phyloP scores from a whole-genome alignment of 495 filamentous ascomycete species.

The Astrothelium macrocarpum region DNA sequence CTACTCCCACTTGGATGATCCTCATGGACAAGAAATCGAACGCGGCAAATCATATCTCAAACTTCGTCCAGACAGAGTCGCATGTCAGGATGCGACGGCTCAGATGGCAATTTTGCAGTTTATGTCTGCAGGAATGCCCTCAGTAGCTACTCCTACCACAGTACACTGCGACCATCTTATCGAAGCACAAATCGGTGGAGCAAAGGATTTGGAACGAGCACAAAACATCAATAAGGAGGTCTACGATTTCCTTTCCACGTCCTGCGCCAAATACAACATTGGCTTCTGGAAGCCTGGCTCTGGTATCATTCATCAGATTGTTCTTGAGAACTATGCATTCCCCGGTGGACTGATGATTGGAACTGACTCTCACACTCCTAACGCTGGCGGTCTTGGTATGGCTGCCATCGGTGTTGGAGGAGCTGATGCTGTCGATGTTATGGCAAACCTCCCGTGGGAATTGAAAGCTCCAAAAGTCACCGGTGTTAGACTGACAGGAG shows the following conservation, averaged over 20 bases:
- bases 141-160: constrained; percentile 87
- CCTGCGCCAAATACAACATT: constrained; percentile 98
- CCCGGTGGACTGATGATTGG: constrained; percentile 96
- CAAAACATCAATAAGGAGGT: constrained; percentile 98
- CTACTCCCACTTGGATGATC: constrained; percentile 97
- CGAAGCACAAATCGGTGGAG: constrained; percentile 90
- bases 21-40: constrained; percentile 90
- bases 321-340: constrained; percentile 98
- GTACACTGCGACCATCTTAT: constrained; percentile 99
- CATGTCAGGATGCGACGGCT: constrained; percentile 98
- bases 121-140: constrained; percentile 95
- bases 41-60: constrained; percentile 91
- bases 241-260: constrained; percentile 90
- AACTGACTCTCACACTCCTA: constrained; percentile 97
- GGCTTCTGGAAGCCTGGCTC: constrained; percentile 99
- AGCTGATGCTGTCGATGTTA: constrained; percentile 97
- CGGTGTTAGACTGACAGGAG: constrained; percentile 85
- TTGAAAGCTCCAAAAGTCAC: constrained; percentile 96
- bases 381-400: constrained; percentile 95
- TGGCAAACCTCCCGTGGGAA: constrained; percentile 97
- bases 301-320: constrained; percentile 98
- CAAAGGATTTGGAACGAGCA: constrained; percentile 87
- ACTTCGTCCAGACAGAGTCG: constrained; percentile 92
- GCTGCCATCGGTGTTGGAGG: constrained; percentile 95
- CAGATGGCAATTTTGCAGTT: constrained; percentile 99